Base-by-base conservation (phyloP, 2,329 filamentous ascomycete genomes). In the Teratosphaeria pseudoeucalypti region DNA sequence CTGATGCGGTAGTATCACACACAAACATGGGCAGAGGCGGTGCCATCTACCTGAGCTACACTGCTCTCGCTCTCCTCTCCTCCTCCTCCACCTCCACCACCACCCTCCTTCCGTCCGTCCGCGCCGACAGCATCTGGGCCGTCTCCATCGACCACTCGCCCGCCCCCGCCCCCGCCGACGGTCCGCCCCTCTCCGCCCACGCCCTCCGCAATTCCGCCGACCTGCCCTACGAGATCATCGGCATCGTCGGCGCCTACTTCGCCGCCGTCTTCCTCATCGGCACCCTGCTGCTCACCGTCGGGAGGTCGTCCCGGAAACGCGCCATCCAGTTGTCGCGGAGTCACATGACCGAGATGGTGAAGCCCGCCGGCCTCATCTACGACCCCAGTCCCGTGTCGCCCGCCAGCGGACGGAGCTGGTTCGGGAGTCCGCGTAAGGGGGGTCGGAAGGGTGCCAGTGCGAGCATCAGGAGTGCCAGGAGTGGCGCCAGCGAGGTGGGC, bases 191-290 rank as follows among this genome's bases (percentile, higher is more conserved):
- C 53, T 85, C 85, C 49, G 78, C 79, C 58, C 74, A 79, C 66
- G 82, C 85, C 43, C 73, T 84, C 55, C 78, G 84, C 67, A 80
- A 91, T 71, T 77, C 77, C 63, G 75, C 80, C 19, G 84, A 87
- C 59, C 82, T 96, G 26, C 90, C 91, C 19, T 86, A 85, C 61
- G 87, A 96, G 74, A 86, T 96, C 66, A 87, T 88, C 64, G 90
- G 86, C 65, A 88, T 97, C 61, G 81, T 92, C 61, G 90, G 86
- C 62, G 86, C 89, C 61, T 96, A 96, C 83, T 81, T 92, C 60
- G 73, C 90, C 62, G 89, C 85, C 39, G 81, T 95, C 70, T 79
- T 90, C 68, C 74, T 94, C 67, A 84, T 94, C 67, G 86, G 89
- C 67, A 78, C 84, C 37, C 76, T 78, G 58, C 71, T 81, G n/a